Evolutionary conservation across 352 stramenopile species (phyloP), one percentile per base, ranked within the genome.

Genomic region (Phytopythium montanum): DNA sequence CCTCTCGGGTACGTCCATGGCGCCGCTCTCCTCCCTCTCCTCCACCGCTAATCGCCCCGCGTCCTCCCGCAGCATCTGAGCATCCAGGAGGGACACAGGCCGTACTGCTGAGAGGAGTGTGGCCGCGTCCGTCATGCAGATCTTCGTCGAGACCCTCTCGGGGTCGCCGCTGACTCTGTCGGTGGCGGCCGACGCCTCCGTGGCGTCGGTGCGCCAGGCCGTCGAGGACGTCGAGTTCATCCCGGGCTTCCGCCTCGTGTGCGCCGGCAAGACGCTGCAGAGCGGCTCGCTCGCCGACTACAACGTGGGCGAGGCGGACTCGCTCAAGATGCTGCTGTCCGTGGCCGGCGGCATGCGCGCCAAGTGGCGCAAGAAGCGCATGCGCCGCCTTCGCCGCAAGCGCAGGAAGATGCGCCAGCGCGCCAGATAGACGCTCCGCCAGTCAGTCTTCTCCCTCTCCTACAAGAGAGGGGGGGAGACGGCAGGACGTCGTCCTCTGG

Each of bases 361-460:
- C 73, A 98, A 99, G 93, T 99, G 96, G 95, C 87, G 89, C 66
- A 99, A 99, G 92, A 99, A 99, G 95, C 94, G 95, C 65, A 98
- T 98, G 95, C 92, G 96, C 65, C 96, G 96, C 72, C 88, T 99
- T 66, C 92, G 96, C 72, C 91, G 96, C 76, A 99, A 99, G 92
- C 92, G 96, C 76, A 78, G 96, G 78, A 99, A 99, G 95, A 99
- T 99, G 96, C 93, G 96, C 79, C 94, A 98, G 89, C 95, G 96
- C 82, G 96, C 96, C 70, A 98, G 96, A 95, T 99, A 99, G 97
- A 84, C 78, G n/a, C n/a, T n/a, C n/a, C n/a, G n/a, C n/a, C n/a
- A 49, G 52, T 26, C 16, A 23, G n/a, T 3, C 36, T 26, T 41
- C n/a, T n/a, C n/a, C n/a, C n/a, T 29, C 39, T 33, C 33, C n/a